Base-by-base conservation (phyloP, 1,284 basidiomycete species). In the Phellopilus nigrolimitatus region DNA sequence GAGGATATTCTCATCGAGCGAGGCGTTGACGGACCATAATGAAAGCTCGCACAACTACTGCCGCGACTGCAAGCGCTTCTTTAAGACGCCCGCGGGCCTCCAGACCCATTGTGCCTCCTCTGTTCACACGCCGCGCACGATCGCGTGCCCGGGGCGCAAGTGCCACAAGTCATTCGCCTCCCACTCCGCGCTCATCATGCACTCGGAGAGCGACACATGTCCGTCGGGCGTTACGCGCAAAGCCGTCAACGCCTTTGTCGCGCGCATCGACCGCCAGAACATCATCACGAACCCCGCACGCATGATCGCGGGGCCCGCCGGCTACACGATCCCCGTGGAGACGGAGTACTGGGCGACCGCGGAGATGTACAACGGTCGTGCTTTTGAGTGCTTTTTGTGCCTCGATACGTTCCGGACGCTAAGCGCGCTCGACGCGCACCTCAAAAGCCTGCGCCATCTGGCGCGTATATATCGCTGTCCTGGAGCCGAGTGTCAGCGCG, bases 21-120 rank as follows among this genome's bases (percentile, higher is more conserved):
- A 40, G 3, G 74, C 70, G 1, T 61, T 78, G 25, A 58, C 69
- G 17, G 69, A 77, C 53, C 80, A 83, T 57, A 69, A 72, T 51
- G 65, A 71, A 8, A 71, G 77, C 60, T 66, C 59, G 17, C 80
- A 82, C 49, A 49, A 62, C 45, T 80, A 77, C 56, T 84, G 81
- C 51, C 47, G 17, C 3, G 21, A 59, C 0, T 83, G 80, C 61
- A 59, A 62, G 21, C 66, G 69, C 9, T 49, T 66, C 10, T 82
- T 81, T 62, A 57, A 54, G 24, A 55, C 38, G 38, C 34, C 56
- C 8, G 56, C 41, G 47, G 60, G 61, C 47, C 59, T 63, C 15
- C 30, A 54, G 1, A 39, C 44, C 37, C 66, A 67, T 50, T 53
- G 58, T 22, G 53, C 55, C 10, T 66, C 66, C 7, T 53, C 58